Evolutionary conservation across 331 rosid genomes (phyloP).

Genomic region (Malus hybrid): DNA sequence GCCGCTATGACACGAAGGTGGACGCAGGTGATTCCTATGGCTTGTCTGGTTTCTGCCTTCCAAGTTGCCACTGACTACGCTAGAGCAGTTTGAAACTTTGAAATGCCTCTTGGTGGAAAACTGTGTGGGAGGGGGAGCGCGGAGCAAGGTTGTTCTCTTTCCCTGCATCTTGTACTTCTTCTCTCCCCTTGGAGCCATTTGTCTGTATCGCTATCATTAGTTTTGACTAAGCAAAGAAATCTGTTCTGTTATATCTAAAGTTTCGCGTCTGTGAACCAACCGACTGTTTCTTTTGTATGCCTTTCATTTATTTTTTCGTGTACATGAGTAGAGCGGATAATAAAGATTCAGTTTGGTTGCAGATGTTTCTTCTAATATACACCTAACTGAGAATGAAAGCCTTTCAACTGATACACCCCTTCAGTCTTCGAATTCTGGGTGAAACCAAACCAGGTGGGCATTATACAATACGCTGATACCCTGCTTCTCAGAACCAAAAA

Average conservation of each 20-base stretch:
- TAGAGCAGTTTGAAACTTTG: conserved; percentile 17
- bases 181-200: not conserved
- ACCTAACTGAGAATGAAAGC: not conserved
- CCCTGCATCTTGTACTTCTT: not conserved
- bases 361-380: not conserved
- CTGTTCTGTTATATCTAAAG: not conserved
- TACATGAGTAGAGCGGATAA: not conserved
- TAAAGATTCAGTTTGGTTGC: not conserved
- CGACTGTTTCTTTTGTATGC: not conserved
- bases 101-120: not conserved
- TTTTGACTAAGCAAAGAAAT: not conserved
- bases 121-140: not conserved
- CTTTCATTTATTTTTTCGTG: not conserved
- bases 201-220: not conserved
- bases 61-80: conserved; percentile 61
- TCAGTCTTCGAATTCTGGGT: not conserved
- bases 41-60: conserved; percentile 54
- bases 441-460: too few relatives aligned
- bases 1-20: conserved; percentile 60
- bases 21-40: conserved; percentile 51
- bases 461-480: too few relatives aligned
- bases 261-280: not conserved
- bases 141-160: not conserved
- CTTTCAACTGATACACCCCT: not conserved
- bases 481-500: too few relatives aligned